Conservation (phyloP, 1,139 yeast species). For the Yamadazyma friedrichii region DNA sequence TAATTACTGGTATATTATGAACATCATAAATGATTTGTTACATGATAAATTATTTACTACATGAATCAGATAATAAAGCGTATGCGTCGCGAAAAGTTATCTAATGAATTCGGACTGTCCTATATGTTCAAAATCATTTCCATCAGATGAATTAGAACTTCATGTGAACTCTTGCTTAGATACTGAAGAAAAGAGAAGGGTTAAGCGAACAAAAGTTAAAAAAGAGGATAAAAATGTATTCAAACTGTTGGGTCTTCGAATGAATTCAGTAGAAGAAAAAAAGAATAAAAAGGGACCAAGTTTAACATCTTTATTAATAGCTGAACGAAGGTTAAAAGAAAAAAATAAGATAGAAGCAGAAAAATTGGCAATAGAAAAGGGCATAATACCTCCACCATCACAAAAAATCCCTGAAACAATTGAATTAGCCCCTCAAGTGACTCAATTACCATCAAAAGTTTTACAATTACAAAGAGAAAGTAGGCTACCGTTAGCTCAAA, state of each 20-base stretch:
- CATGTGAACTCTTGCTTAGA: conserved; percentile 32
- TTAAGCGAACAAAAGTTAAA: conserved; percentile 4
- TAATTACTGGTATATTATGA: no score
- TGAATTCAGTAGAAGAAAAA: conserved; percentile 22
- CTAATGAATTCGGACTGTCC: conserved; percentile 27
- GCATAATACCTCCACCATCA: not conserved
- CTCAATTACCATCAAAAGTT: conserved; percentile 14
- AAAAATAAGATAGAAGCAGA: conserved; percentile 13
- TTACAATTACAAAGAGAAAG: conserved; percentile 43
- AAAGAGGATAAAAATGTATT: conserved; percentile 18
- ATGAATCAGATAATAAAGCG: not conserved
- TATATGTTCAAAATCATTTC: conserved; percentile 29
- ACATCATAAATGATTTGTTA: no score
- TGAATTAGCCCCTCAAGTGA: conserved; percentile 13
- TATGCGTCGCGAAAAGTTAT: not conserved
- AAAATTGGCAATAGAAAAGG: conserved; percentile 7
- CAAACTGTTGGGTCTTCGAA: conserved; percentile 30
- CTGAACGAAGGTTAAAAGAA: conserved; percentile 28
- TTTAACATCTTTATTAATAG: conserved; percentile 31
- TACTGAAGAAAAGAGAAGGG: conserved; percentile 5
- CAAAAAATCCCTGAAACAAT: conserved; percentile 1
- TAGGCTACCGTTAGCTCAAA: conserved; percentile 78
- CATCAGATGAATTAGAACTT: conserved; percentile 28
- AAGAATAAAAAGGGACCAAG: conserved; percentile 25
- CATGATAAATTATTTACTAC: no score